Evolutionary conservation across 768 basidiomycete species (phyloP).

Genomic region (Epithele typhae): DNA sequence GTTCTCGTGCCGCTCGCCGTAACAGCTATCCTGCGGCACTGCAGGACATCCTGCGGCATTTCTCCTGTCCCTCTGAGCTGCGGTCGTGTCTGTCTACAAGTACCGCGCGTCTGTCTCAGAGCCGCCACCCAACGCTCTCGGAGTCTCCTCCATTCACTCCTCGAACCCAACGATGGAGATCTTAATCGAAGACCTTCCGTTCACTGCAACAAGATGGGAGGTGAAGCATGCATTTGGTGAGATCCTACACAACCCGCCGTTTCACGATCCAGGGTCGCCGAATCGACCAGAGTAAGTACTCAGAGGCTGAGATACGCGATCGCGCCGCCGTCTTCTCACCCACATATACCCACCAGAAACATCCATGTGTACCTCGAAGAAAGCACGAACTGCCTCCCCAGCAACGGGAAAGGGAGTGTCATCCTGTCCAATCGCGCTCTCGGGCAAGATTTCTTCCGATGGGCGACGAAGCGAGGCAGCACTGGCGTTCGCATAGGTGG

Average conservation of each 20-base stretch:
- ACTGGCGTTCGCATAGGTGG: slow-evolving; percentile 17
- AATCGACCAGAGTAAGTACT: background rate
- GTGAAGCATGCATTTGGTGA: slow-evolving; percentile 49
- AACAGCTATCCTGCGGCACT: too few relatives aligned
- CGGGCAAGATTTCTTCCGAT: slow-evolving; percentile 42
- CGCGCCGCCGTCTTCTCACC: too few relatives aligned
- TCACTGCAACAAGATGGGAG: slow-evolving; percentile 43
- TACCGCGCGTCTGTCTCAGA: too few relatives aligned
- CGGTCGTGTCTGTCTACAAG: too few relatives aligned
- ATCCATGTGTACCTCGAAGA: slow-evolving; percentile 54
- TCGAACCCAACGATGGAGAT: slow-evolving; percentile 39
- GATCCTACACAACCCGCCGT: slow-evolving; percentile 50
- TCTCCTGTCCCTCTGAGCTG: too few relatives aligned
- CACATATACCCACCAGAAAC: slow-evolving; percentile 38
- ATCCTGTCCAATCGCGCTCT: slow-evolving; percentile 23
- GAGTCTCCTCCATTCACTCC: too few relatives aligned
- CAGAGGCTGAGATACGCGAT: too few relatives aligned
- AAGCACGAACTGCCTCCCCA: slow-evolving; percentile 45
- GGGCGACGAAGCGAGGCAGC: slow-evolving; percentile 30
- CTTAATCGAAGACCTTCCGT: slow-evolving; percentile 26
- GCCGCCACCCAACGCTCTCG: too few relatives aligned
- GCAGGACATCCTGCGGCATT: too few relatives aligned
- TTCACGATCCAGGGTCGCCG: slow-evolving; percentile 28
- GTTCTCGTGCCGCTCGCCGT: too few relatives aligned
- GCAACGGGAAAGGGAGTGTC: slow-evolving; percentile 46